Evolutionary conservation across 441 rosid genomes (phyloP), one percentile per base, ranked within the genome.

Genomic region (Pelargonium fulgidum): DNA sequence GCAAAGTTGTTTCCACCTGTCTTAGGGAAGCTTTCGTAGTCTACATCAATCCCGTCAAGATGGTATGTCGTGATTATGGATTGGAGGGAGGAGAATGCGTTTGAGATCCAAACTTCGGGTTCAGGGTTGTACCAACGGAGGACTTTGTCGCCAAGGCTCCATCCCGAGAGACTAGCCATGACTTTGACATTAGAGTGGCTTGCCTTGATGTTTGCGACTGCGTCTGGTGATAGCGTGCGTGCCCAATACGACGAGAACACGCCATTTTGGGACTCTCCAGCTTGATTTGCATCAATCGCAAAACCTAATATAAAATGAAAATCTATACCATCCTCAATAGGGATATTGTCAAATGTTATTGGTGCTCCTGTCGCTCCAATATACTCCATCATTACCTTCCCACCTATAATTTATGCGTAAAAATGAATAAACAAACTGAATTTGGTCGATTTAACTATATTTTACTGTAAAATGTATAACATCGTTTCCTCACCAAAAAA

Each of bases 371-470:
- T 74, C 5, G 86, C 87, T 52, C 91, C 91, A 4, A 85, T 87
- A 52, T 85, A 85, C 75, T 85, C 89, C 89, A 87, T 84, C 87
- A 87, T 84, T 74, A 85, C 86, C 66, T 85, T 82, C 13, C 79
- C 83, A 70, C 79, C 88, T 82, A 59, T 41, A 56, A 1, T 44
- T 56, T 3, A 56, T 19, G 4, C 4, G 36, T 29, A 3, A 29
- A 29, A 17, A 19, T 22, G 24, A 56, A 3, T 7, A 56, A 0
- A 19, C 19, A 54, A 1, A 44, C 7, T 7, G 0, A 56, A 19
- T 8, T 9, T 0, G 0, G 19, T 19, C 20, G 62, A 17, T 7
- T 56, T 8, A 54, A 54, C 61, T 2, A 56, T 56, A 12, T 7
- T 54, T 17, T 7, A 3, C 3, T 16, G 7, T 9, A 54, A 54